phyloP scores from a whole-genome alignment of 345 rosid species.

The Sonneratia caseolaris region DNA sequence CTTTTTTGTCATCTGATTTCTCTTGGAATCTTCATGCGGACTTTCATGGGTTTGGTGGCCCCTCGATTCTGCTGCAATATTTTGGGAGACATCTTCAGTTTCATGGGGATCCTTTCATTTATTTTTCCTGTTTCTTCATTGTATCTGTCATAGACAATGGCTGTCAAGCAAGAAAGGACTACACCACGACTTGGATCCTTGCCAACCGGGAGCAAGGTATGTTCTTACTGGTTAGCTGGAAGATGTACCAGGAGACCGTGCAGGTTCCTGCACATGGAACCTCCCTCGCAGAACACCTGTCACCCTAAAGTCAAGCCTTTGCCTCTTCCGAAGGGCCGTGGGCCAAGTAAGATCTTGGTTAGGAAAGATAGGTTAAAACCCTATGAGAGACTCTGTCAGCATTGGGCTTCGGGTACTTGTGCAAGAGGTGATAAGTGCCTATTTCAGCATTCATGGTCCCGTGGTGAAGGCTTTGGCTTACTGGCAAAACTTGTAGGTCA shows the following conservation, averaged over 20 bases:
- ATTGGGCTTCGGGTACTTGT: conserved; percentile 17
- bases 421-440: conserved; percentile 9
- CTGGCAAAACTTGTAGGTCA: conserved; percentile 29
- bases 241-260: conserved; percentile 31
- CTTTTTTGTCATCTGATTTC: not conserved
- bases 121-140: not conserved
- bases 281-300: not conserved
- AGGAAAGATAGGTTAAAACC: not conserved
- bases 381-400: not conserved
- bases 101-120: not conserved
- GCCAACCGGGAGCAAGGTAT: not conserved
- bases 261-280: conserved; percentile 16
- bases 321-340: not conserved
- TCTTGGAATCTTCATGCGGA: not conserved
- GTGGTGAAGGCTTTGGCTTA: conserved; percentile 20
- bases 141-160: not conserved
- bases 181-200: not conserved
- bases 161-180: not conserved
- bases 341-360: too few relatives aligned
- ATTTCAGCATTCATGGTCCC: conserved; percentile 12
- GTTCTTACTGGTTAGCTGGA: conserved; percentile 15
- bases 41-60: not conserved
- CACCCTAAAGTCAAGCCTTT: not conserved
- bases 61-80: not conserved
- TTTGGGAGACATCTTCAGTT: not conserved